Base-by-base conservation (phyloP, 176 grass and related monocot species). In the Bromus sterilis region DNA sequence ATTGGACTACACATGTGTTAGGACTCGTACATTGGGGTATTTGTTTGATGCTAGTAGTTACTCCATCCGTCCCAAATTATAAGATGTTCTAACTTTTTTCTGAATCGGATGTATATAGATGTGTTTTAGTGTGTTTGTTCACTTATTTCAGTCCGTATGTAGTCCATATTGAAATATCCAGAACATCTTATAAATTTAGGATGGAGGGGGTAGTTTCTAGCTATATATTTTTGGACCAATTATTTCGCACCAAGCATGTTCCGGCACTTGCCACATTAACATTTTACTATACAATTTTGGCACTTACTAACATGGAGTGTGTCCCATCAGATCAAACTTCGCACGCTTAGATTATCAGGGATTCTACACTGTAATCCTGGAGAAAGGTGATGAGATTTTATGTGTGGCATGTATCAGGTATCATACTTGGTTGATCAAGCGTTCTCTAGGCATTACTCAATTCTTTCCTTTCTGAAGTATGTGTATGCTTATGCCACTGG, bases 311-410 rank as follows among this genome's bases (percentile, higher is more conserved):
- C 21, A 74, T 72, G 14, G 15, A 72, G 28, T 11, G 44, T 30
- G 66, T 80, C 37, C 67, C n/a, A 71, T 69, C 89, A 94, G 89
- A 70, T 94, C 89, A 65, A 91, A 89, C 29, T 94, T 94, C 51
- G 63, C 84, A 41, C 92, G 89, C 41, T 69, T 94, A 73, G 77
- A 94, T 87, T 94, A 91, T 78, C 89, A 79, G 39, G 87, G 87
- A 80, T 94, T 94, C 73, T 94, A 94, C 63, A 94, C 92, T 32
- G 18, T 91, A 85, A 86, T 87, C 31, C 55, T 94, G 84, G 89
- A 91, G 78, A 94, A 91, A 84, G 78, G 81, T 29, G 92, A 94
- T 85, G 89, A 94, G 44, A 81, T 94, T 64, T 30, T 91, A 32
- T 91, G 86, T 23, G 84, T 87, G 32, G 89, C 92, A 77, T 87